phyloP scores from a whole-genome alignment of 371 early-diverging fungal species.

The Rhizopus microsporus region DNA sequence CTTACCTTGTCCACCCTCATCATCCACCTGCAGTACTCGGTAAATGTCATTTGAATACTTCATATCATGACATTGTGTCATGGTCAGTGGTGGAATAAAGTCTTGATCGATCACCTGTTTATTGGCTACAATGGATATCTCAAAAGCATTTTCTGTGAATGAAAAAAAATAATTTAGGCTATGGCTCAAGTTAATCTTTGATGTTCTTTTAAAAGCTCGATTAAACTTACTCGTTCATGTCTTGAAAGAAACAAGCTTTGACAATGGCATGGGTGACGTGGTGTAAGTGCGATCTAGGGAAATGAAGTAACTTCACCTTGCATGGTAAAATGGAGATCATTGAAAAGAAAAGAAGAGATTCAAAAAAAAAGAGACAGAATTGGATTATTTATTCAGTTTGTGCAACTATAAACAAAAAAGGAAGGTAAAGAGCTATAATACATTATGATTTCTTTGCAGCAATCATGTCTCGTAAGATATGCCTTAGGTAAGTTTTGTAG shows the following conservation, averaged over 20 bases:
- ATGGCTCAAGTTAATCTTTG: not conserved
- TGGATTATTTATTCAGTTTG: too few species aligned
- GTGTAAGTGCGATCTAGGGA: conserved; percentile 39
- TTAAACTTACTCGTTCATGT: conserved; percentile 32
- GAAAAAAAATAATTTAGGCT: conserved; percentile 69
- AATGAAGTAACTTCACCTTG: conserved; percentile 49
- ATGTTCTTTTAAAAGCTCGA: not conserved
- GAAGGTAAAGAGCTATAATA: not conserved
- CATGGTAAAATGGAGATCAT: conserved; percentile 52
- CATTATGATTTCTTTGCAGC: conserved; percentile 10
- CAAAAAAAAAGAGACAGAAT: conserved; percentile 3
- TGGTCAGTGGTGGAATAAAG: conserved; percentile 45
- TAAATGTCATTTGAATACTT: conserved; percentile 59
- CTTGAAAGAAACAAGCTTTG: conserved; percentile 61
- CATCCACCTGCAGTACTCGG: conserved; percentile 73
- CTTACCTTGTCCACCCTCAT: conserved; percentile 66
- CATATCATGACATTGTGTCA: conserved; percentile 41
- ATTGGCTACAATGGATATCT: conserved; percentile 71
- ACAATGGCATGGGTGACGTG: conserved; percentile 67
- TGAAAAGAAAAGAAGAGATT: conserved; percentile 2
- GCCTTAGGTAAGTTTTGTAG: conserved; percentile 70
- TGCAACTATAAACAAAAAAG: not conserved
- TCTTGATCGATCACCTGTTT: conserved; percentile 55
- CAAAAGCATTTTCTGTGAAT: conserved; percentile 75
- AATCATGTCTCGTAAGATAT: conserved; percentile 62